A percentile compares a stretch with the other conserved stretches of the same genome.
These are phyloP conservation scores for Sarocladiaceae sp. DNA, from an alignment of 2,329 filamentous ascomycete genomes.

Conservation along the genomic window DNA sequence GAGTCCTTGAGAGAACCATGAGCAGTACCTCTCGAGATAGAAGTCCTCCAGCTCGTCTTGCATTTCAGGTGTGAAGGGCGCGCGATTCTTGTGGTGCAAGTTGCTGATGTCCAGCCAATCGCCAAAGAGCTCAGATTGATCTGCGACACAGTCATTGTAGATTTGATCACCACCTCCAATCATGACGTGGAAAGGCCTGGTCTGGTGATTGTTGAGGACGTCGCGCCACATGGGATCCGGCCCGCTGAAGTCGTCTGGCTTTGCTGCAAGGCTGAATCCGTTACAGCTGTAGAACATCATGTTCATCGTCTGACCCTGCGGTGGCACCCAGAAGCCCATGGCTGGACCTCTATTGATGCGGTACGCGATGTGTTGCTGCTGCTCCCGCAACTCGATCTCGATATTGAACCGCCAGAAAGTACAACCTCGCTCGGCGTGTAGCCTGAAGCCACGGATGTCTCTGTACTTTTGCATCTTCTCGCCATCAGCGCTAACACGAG, in stretches of 20 bases:
- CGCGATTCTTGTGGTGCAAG: constrained; percentile 69
- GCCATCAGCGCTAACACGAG: constrained; percentile 58
- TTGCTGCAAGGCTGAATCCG: constrained; percentile 77
- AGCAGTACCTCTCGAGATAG: constrained; percentile 80
- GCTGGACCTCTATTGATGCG: constrained; percentile 89
- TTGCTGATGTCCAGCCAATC: constrained; percentile 82
- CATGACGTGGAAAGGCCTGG: constrained; percentile 94
- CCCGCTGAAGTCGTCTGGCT: constrained; percentile 75
- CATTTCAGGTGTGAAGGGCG: constrained; percentile 73
- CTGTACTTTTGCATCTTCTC: constrained; percentile 76
- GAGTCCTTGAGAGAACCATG: constrained; percentile 94
- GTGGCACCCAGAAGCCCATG: constrained; percentile 91
- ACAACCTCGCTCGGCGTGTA: constrained; percentile 78
- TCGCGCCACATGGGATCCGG: constrained; percentile 97
- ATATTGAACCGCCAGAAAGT: constrained; percentile 98
- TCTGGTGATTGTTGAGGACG: constrained; percentile 86
- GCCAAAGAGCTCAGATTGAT: constrained; percentile 68
- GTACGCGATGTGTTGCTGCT: constrained; percentile 84
- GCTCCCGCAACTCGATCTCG: constrained; percentile 74
- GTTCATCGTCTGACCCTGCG: constrained; percentile 81
- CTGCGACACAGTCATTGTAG: constrained; percentile 82
- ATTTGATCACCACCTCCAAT: constrained; percentile 95
- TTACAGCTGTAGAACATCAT: constrained; percentile 99
- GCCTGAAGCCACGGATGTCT: constrained; percentile 72
- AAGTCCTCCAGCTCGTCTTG: constrained; percentile 83